Evolutionary conservation across 2,329 filamentous ascomycete species (phyloP), one percentile per base, ranked within the genome.

Genomic region (Stagonosporopsis vannaccii): DNA sequence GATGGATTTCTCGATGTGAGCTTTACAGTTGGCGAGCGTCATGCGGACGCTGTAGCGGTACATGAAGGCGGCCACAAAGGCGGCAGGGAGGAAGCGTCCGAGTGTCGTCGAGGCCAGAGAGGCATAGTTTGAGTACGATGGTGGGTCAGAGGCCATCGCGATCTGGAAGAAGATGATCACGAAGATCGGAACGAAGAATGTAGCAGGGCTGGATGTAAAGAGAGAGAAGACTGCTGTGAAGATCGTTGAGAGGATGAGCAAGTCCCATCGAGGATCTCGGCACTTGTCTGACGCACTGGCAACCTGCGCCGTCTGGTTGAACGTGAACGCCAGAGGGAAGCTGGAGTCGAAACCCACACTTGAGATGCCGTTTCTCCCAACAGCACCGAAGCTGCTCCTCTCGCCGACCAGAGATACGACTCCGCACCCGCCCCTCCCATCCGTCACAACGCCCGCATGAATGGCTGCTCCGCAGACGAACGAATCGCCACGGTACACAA

Each of bases 401-500:
- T 68, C 61, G 28, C 73, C 73, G 15, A 62, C 41, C 11, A 74
- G 44, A 6, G 64, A 65, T 2, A 76, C 22, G 1, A 72, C 63
- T 17, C 73, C 74, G 51, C 73, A 76, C 6, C 74, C 74, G n/a
- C 74, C 74, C 40, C 53, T 32, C 12, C 43, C 41, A 42, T 76
- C 64, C 13, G 44, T 50, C 15, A 75, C 50, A 9, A 73, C 52
- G 1, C 74, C 72, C 20, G 71, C 71, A 47, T 77, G 74, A 17
- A 77, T 72, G 3, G 74, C 74, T 8, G 74, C 66, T 9, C 67
- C 67, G 51, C 74, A 77, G 19, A 77, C 70, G 51, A 76, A 77
- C 0, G 74, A 76, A 53, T 77, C 74, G 13, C 70, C 74, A 8
- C 74, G 70, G 35, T 77, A 77, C 13, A 70, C 55, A 3, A 43